Conservation (phyloP, 805 yeast species). For the Candida boleticola region DNA sequence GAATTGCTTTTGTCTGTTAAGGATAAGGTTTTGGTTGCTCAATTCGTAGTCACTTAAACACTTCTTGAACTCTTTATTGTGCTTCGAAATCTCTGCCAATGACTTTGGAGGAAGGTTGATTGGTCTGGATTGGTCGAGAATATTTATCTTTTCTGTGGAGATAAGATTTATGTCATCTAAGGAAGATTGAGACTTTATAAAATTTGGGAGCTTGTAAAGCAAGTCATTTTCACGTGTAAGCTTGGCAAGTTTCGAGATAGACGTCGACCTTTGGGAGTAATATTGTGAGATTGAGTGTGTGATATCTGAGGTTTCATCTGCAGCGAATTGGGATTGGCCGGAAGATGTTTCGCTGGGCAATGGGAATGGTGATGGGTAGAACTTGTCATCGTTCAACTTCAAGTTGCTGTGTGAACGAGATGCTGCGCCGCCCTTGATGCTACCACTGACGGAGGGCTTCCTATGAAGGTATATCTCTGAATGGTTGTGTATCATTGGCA, state of each 20-base stretch:
- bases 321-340: slow-evolving; percentile 3
- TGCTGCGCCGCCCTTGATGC: background rate
- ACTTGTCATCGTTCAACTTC: slow-evolving; percentile 16
- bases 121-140: slow-evolving; percentile 62
- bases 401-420: slow-evolving; percentile 23
- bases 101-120: slow-evolving; percentile 70
- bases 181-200: slow-evolving; percentile 37
- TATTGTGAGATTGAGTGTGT: slow-evolving; percentile 36
- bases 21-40: slow-evolving; percentile 21
- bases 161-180: slow-evolving; percentile 60
- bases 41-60: slow-evolving; percentile 40
- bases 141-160: slow-evolving; percentile 57
- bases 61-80: slow-evolving; percentile 53
- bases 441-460: slow-evolving; percentile 14
- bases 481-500: slow-evolving; percentile 39
- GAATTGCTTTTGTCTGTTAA: slow-evolving; percentile 14
- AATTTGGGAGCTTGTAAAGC: slow-evolving; percentile 37
- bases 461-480: slow-evolving; percentile 27
- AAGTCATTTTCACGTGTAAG: slow-evolving; percentile 29
- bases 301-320: slow-evolving; percentile 32
- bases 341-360: slow-evolving; percentile 26
- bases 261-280: slow-evolving; percentile 33
- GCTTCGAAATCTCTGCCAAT: slow-evolving; percentile 48
- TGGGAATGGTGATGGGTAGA: slow-evolving; percentile 21
- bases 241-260: slow-evolving; percentile 32